These are phyloP conservation scores for Penicillium soppii DNA, from an alignment of 495 filamentous ascomycete genomes.

Conservation along the genomic window DNA sequence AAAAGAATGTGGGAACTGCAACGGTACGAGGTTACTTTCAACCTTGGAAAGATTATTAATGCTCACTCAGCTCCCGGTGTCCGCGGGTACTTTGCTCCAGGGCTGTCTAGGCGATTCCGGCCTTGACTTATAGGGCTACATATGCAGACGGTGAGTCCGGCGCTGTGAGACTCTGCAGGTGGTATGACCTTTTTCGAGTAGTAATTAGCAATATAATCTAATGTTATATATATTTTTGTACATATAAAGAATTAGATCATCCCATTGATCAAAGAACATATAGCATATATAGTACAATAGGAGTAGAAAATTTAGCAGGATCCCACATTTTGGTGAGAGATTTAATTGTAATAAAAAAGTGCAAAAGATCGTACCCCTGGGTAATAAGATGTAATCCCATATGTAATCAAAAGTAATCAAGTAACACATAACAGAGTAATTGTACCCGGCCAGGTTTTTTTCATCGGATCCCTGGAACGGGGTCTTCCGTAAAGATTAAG, in stretches of 20 bases:
- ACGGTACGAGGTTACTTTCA: constrained; percentile 4
- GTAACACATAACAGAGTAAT: neutral
- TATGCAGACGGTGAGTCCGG: constrained; percentile 7
- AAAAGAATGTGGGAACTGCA: constrained; percentile 7
- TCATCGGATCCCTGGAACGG: constrained; percentile 27
- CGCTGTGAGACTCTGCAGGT: constrained; percentile 1
- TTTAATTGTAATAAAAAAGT: constrained; percentile 13
- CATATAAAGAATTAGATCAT: too few relatives aligned
- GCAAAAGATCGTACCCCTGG: too few relatives aligned
- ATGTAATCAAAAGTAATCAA: neutral
- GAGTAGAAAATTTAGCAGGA: too few relatives aligned
- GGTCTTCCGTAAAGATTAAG: constrained; percentile 27
- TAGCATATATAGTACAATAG: too few relatives aligned
- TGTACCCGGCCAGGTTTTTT: constrained; percentile 2
- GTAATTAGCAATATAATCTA: too few relatives aligned
- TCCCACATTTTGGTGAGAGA: constrained; percentile 25
- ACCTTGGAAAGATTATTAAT: constrained; percentile 3
- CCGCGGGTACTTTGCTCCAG: too few relatives aligned
- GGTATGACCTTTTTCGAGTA: too few relatives aligned
- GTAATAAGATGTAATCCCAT: too few relatives aligned
- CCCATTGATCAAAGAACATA: too few relatives aligned
- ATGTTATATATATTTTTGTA: too few relatives aligned
- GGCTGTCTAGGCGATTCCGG: neutral
- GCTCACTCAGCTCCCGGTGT: too few relatives aligned
- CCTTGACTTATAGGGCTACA: constrained; percentile 8